A percentile compares a stretch with the other conserved stretches of the same genome.
Evolutionary conservation across 345 rosid species (phyloP).

Genomic region (Eutrema japonicum): DNA sequence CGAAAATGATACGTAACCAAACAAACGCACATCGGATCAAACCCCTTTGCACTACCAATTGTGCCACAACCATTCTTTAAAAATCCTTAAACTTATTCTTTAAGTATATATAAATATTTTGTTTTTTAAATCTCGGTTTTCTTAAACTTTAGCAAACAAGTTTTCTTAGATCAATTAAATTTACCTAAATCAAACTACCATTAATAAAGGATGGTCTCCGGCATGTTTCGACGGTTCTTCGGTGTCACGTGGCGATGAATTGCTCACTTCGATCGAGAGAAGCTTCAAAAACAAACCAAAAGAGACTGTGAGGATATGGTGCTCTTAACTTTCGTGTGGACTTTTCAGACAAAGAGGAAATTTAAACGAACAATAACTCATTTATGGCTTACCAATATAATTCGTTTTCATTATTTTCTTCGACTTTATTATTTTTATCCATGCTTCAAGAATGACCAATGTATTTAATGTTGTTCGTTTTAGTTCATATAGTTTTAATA

Average conservation of each 20-base stretch:
- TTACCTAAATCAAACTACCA: neutral
- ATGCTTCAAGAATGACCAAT: slow-evolving; percentile 24
- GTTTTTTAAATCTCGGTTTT: too few relatives aligned
- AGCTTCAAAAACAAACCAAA: slow-evolving; percentile 24
- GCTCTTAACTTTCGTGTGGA: slow-evolving; percentile 35
- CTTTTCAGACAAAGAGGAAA: slow-evolving; percentile 32
- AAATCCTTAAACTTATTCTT: too few relatives aligned
- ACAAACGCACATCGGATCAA: too few relatives aligned
- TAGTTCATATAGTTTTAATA: slow-evolving; percentile 3
- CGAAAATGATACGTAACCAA: too few relatives aligned
- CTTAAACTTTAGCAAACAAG: too few relatives aligned
- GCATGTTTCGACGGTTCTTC: slow-evolving; percentile 26
- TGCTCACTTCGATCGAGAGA: slow-evolving; percentile 29
- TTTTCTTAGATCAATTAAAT: neutral
- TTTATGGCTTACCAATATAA: slow-evolving; percentile 33
- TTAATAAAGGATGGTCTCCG: slow-evolving; percentile 25
- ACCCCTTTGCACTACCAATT: too few relatives aligned
- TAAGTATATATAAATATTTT: too few relatives aligned
- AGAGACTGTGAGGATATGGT: slow-evolving; percentile 4
- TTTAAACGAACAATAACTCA: slow-evolving; percentile 35
- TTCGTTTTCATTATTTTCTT: slow-evolving; percentile 17
- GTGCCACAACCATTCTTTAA: too few relatives aligned
- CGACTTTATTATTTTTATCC: too few relatives aligned
- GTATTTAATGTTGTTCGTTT: slow-evolving; percentile 22
- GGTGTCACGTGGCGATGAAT: slow-evolving; percentile 31